Percentiles rank a stretch among this genome's conserved stretches.
These are phyloP conservation scores for Candida tetrigidarum DNA, from an alignment of 1,139 yeast genomes.

Conservation along the genomic window DNA sequence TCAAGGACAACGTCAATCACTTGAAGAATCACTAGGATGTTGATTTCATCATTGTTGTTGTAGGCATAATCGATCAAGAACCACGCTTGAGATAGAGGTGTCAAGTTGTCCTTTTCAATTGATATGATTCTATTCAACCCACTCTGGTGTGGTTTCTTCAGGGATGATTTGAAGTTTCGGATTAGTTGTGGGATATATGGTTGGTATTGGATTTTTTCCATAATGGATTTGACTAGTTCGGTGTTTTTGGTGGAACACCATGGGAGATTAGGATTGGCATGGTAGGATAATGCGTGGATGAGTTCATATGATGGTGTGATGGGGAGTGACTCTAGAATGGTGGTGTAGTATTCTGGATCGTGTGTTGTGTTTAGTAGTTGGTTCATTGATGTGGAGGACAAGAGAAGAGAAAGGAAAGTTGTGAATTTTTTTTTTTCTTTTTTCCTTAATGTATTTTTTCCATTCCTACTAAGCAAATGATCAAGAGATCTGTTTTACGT, in stretches of 20 bases:
- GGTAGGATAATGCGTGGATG: constrained; percentile 20
- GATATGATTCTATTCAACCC: constrained; percentile 25
- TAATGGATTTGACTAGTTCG: constrained; percentile 17
- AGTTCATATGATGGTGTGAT: background rate
- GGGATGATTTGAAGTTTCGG: constrained; percentile 10
- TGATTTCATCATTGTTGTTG: constrained; percentile 24
- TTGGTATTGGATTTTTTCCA: constrained; percentile 9
- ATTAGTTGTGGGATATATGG: constrained; percentile 13
- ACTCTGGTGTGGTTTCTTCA: constrained; percentile 8
- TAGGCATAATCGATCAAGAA: constrained; percentile 26
- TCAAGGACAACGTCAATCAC: constrained; percentile 53
- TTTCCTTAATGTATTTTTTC: background rate
- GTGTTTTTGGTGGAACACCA: constrained; percentile 28
- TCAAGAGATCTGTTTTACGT: constrained; percentile 4
- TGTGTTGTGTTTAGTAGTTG: constrained; percentile 7
- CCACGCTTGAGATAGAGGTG: constrained; percentile 31
- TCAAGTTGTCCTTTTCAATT: constrained; percentile 20
- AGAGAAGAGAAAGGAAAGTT: background rate
- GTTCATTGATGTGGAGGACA: background rate
- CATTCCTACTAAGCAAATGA: too few species aligned
- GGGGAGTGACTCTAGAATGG: background rate
- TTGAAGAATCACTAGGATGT: constrained; percentile 55
- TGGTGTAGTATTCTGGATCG: background rate
- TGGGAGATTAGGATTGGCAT: constrained; percentile 33
- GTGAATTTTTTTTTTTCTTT: constrained; percentile 4